These are phyloP conservation scores for Fusarium sacchari DNA, from an alignment of 2,329 filamentous ascomycete genomes.

Conservation along the genomic window DNA sequence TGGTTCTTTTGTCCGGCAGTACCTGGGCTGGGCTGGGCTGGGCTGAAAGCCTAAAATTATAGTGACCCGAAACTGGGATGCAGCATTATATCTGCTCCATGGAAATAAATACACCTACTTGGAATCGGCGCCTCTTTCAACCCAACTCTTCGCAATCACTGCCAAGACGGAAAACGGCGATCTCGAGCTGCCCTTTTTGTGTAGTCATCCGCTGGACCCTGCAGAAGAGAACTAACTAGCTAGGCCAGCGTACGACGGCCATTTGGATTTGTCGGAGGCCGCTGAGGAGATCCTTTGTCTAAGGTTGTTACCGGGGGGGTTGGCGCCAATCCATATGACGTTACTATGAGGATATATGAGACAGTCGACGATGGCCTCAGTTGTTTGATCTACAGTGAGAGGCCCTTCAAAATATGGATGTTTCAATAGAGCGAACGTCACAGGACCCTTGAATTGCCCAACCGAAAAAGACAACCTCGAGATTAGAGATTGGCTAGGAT, in stretches of 20 bases:
- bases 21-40: background rate
- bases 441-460: background rate
- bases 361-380: conserved; percentile 25
- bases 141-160: background rate
- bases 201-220: conserved; percentile 20
- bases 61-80: background rate
- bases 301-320: background rate
- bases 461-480: background rate
- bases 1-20: background rate
- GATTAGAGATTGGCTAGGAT: conserved; percentile 7
- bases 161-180: conserved; percentile 34
- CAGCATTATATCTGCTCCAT: background rate
- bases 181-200: conserved; percentile 19
- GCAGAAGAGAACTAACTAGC: conserved; percentile 13
- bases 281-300: conserved; percentile 21
- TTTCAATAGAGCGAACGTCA: background rate
- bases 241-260: background rate
- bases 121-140: background rate
- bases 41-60: background rate
- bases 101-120: background rate
- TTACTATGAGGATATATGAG: conserved; percentile 13
- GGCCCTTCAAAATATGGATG: background rate
- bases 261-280: conserved; percentile 25
- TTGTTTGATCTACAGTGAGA: conserved; percentile 13
- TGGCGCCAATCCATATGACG: conserved; percentile 33